phyloP scores from a whole-genome alignment of 2,329 filamentous ascomycete species.

The Zalaria obscura region DNA sequence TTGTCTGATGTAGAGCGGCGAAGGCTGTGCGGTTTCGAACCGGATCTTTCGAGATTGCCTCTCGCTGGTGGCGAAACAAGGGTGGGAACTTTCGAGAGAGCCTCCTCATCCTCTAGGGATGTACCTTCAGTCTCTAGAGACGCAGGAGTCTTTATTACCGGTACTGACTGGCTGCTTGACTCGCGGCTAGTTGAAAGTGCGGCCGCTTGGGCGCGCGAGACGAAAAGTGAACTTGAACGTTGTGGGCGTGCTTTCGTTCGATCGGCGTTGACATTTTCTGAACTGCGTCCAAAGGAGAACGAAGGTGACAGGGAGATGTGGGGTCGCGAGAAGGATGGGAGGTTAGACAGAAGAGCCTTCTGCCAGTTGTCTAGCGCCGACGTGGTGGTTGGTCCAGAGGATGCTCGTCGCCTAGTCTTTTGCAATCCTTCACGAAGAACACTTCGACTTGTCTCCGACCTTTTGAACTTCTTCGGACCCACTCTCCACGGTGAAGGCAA shows the following conservation, averaged over 20 bases:
- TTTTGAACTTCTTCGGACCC: conserved; percentile 21
- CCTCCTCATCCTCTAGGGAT: neutral
- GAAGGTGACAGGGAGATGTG: too few relatives aligned
- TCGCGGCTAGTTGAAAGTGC: neutral
- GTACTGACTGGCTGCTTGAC: neutral
- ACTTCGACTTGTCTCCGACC: conserved; percentile 20
- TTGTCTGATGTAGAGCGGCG: conserved; percentile 60
- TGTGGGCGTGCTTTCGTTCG: neutral
- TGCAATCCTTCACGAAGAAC: conserved; percentile 23
- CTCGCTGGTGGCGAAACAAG: neutral
- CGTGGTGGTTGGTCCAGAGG: conserved; percentile 20
- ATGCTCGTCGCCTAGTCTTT: conserved; percentile 21
- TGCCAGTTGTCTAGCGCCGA: conserved; percentile 9
- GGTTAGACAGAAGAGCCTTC: conserved; percentile 8
- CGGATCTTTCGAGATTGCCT: neutral
- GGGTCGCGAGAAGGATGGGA: too few relatives aligned
- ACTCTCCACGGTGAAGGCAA: conserved; percentile 33
- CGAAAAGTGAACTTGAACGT: conserved; percentile 4
- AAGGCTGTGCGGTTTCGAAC: conserved; percentile 18
- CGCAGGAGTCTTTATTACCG: neutral
- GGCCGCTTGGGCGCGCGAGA: neutral
- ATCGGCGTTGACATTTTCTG: too few relatives aligned
- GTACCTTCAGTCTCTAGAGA: neutral
- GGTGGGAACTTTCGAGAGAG: neutral
- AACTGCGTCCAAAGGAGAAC: too few relatives aligned